Conservation (phyloP, 2,329 filamentous ascomycete genomes). For the Coleophoma cylindrospora region DNA sequence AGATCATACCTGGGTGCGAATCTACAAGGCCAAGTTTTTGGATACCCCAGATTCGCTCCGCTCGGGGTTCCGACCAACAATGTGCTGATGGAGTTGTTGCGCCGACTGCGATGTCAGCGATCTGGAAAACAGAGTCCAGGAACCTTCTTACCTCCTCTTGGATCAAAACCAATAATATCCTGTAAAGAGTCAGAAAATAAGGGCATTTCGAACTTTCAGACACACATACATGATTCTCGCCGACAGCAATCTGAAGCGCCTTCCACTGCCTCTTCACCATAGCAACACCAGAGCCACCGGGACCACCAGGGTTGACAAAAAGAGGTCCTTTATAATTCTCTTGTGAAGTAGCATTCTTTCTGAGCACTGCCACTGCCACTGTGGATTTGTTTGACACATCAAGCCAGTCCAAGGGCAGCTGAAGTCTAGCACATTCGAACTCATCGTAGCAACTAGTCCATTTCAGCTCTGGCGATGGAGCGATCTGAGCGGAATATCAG, state of each 20-base stretch:
- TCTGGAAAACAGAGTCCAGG: too few species aligned
- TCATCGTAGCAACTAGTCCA: constrained; percentile 19
- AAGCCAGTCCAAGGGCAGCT: constrained; percentile 20
- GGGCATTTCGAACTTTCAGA: background rate
- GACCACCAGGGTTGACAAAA: constrained; percentile 15
- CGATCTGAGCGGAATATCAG: background rate
- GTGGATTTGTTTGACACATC: constrained; percentile 9
- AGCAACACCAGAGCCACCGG: background rate
- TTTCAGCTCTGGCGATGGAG: constrained; percentile 1
- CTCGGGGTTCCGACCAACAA: constrained; percentile 39
- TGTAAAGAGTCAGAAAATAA: constrained; percentile 11
- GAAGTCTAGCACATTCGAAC: constrained; percentile 19
- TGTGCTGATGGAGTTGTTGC: constrained; percentile 41
- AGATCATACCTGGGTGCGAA: constrained; percentile 37
- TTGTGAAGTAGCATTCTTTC: constrained; percentile 12
- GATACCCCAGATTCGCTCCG: constrained; percentile 37
- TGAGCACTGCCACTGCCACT: constrained; percentile 14
- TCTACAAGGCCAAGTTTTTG: constrained; percentile 38
- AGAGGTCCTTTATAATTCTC: constrained; percentile 14
- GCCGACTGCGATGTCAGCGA: constrained; percentile 28
- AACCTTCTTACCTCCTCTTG: constrained; percentile 34
- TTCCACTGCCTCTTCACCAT: background rate
- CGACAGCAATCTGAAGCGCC: constrained; percentile 14
- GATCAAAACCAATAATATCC: constrained; percentile 44
- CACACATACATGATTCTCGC: constrained; percentile 10